Conservation (phyloP, 495 filamentous ascomycete genomes). For the Tuber umbilicatum region DNA sequence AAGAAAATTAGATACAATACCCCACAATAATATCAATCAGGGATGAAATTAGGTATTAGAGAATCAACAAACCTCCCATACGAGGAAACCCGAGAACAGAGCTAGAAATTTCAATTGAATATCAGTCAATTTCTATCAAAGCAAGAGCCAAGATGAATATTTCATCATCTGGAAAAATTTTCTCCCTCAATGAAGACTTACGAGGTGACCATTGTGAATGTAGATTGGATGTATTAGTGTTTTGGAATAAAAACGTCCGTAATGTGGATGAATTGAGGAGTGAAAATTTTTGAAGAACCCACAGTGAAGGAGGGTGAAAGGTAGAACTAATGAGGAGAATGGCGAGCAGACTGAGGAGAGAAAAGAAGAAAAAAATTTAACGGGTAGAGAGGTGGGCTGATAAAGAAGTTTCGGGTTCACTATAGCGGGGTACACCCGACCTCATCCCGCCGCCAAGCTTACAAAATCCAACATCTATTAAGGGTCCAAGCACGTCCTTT, state of each 20-base stretch:
- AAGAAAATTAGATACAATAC: background rate
- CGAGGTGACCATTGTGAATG: slow-evolving; percentile 37
- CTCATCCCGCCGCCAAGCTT: background rate
- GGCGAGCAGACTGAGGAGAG: slow-evolving; percentile 18
- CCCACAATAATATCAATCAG: slow-evolving; percentile 7
- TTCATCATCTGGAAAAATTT: background rate
- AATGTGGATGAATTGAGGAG: slow-evolving; percentile 16
- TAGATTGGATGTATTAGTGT: background rate
- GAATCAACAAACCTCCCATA: slow-evolving; percentile 58
- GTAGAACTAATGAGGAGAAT: slow-evolving; percentile 11
- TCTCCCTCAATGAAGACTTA: slow-evolving; percentile 19
- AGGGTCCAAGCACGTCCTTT: background rate
- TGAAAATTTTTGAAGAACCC: slow-evolving; percentile 13
- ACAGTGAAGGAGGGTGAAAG: slow-evolving; percentile 4
- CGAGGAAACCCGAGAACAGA: slow-evolving; percentile 79
- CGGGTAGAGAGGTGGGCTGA: slow-evolving; percentile 8
- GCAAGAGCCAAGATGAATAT: background rate
- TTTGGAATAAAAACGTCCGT: background rate
- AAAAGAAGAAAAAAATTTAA: slow-evolving; percentile 8
- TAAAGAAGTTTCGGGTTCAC: background rate
- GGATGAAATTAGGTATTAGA: too few relatives aligned
- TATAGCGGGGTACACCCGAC: background rate
- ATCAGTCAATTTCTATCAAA: slow-evolving; percentile 17
- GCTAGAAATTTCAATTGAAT: slow-evolving; percentile 34
- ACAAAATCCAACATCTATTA: background rate